These are phyloP conservation scores for Amanita brunnescens DNA, from an alignment of 768 basidiomycete species.

Conservation along the genomic window DNA sequence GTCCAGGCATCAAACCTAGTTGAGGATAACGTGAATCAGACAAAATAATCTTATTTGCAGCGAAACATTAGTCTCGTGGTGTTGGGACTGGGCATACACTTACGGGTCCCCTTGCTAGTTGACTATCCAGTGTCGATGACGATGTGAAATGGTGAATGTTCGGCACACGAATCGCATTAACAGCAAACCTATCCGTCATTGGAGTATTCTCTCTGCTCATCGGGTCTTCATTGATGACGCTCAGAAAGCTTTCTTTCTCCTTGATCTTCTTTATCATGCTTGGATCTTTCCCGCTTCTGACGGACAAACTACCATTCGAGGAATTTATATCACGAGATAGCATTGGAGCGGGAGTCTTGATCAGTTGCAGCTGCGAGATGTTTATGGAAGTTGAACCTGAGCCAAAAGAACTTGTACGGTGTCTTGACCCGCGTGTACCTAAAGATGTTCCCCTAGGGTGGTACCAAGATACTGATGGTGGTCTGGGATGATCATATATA, in stretches of 20 bases:
- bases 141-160: background rate
- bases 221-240: constrained; percentile 32
- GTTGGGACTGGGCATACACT: background rate
- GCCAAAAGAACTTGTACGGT: constrained; percentile 17
- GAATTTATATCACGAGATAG: background rate
- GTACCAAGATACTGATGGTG: constrained; percentile 23
- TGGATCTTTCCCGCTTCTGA: constrained; percentile 15
- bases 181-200: constrained; percentile 9
- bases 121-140: constrained; percentile 3
- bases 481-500: constrained; percentile 12
- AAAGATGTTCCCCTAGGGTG: constrained; percentile 12
- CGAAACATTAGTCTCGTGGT: background rate
- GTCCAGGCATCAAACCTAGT: background rate
- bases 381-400: constrained; percentile 21
- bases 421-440: constrained; percentile 13
- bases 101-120: background rate
- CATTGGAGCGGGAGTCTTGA: constrained; percentile 18
- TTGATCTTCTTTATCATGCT: constrained; percentile 13
- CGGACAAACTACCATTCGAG: constrained; percentile 15
- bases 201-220: constrained; percentile 24
- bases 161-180: background rate
- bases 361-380: constrained; percentile 27
- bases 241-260: constrained; percentile 22
- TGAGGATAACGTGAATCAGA: background rate
- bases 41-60: background rate